Conservation (phyloP, 441 rosid genomes). For the Populus hybrid region DNA sequence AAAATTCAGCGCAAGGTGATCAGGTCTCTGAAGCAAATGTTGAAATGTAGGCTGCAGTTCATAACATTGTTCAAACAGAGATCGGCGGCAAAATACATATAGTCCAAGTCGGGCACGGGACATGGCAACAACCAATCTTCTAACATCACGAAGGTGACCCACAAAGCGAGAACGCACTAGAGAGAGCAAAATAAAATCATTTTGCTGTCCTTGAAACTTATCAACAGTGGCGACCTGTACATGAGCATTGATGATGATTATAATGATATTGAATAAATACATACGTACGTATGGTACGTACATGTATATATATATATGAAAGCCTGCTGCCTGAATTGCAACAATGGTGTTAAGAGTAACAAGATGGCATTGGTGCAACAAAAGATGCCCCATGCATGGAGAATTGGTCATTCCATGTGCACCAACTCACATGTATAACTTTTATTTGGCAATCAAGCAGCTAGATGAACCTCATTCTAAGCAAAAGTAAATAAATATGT, state of each 20-base stretch:
- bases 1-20: slow-evolving; percentile 68
- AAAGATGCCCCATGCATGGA: background rate
- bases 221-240: slow-evolving; percentile 94
- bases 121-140: too few species aligned
- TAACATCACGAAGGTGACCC: too few species aligned
- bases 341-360: background rate
- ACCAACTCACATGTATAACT: background rate
- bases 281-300: too few species aligned
- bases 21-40: slow-evolving; percentile 81
- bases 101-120: slow-evolving; percentile 54
- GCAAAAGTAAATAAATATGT: background rate
- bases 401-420: background rate
- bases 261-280: background rate
- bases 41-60: slow-evolving; percentile 97
- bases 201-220: slow-evolving; percentile 99
- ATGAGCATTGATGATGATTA: background rate
- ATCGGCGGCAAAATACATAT: slow-evolving; percentile 88
- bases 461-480: background rate
- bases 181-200: slow-evolving; percentile 62
- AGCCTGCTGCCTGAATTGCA: background rate
- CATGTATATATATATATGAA: too few species aligned
- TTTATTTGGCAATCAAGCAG: background rate
- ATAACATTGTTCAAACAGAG: slow-evolving; percentile 96
- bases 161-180: too few species aligned
- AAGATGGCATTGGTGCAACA: background rate